Base-by-base conservation (phyloP, 805 yeast genomes). In the Saturnispora serradocipensis region DNA sequence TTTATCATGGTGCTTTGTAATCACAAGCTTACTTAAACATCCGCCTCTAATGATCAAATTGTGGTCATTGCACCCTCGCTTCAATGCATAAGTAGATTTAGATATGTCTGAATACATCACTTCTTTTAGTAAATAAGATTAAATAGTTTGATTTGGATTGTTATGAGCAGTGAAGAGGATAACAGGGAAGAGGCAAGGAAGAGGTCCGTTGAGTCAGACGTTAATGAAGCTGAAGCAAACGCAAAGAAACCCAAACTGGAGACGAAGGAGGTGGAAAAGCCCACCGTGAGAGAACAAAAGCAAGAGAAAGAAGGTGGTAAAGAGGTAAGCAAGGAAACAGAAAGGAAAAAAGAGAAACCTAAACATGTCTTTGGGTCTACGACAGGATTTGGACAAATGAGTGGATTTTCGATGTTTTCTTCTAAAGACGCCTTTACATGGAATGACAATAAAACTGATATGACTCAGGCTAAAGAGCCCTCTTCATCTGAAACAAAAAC, bases 361-460 rank as follows among this genome's bases (percentile, higher is more conserved):
- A 73, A 72, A 56, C 78, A 76, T 62, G 80, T 78, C 1, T 81
- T 81, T 68, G 86, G 85, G 9, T 67, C 80, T 1, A 61, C 74
- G 3, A 72, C 82, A 0, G 59, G 72, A 24, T 79, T 80, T 61
- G 81, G 82, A 10, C 69, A 71, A 1, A 62, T 69, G 45, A 63
- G 63, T 30, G 72, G 73, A 2, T 72, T 72, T 47, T 64, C 71
- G 1, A 55, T 67, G 57, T 53, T 68, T 44, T 59, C 62, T 8
- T 57, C 51, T 50, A 65, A 61, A 43, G 68, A 64, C 49, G 71
- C 69, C 0, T 72, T 73, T 60, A 75, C 65, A 18, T 61, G 51
- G 22, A 43, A 47, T 4, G 48, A 51, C 28, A 45, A 52, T 43
- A 45, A 30, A 9, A 20, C 36, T 7, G 48, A 39, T 27, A 43